Conservation (phyloP, 2,329 filamentous ascomycete species). For the Sporothrix dimorphospora region DNA sequence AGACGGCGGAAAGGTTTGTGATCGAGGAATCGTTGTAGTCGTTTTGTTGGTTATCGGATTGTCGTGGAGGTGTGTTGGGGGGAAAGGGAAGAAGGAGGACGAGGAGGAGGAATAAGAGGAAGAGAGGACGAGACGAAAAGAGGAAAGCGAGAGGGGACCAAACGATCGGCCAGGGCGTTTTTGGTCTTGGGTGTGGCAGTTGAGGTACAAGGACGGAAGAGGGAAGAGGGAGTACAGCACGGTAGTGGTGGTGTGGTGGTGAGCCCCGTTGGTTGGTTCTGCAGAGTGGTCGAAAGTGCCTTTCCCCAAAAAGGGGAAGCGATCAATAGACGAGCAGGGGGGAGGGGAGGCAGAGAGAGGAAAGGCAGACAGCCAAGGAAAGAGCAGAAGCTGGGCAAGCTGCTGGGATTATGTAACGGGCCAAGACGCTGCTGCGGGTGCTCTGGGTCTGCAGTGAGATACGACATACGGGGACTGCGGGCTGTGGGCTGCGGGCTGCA, state of each 20-base stretch:
- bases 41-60: neutral
- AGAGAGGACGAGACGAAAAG: neutral
- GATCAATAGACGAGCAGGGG: too few species aligned
- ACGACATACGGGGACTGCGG: too few species aligned
- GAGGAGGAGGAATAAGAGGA: neutral
- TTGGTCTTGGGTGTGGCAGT: neutral
- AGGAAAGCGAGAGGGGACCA: conserved; percentile 11
- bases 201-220: neutral
- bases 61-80: neutral
- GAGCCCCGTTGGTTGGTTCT: neutral
- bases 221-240: neutral
- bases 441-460: neutral
- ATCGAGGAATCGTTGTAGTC: neutral
- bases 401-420: conserved; percentile 14
- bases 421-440: neutral
- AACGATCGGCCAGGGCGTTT: conserved; percentile 17
- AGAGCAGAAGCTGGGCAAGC: neutral
- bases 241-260: neutral
- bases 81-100: neutral
- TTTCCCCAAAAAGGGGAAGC: too few species aligned
- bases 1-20: too few species aligned
- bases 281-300: too few species aligned
- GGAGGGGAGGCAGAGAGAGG: too few species aligned
- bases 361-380: neutral
- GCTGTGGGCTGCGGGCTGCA: too few species aligned